Evolutionary conservation across 176 grass and related monocot species (phyloP).

Genomic region (Alloteropsis semialata): DNA sequence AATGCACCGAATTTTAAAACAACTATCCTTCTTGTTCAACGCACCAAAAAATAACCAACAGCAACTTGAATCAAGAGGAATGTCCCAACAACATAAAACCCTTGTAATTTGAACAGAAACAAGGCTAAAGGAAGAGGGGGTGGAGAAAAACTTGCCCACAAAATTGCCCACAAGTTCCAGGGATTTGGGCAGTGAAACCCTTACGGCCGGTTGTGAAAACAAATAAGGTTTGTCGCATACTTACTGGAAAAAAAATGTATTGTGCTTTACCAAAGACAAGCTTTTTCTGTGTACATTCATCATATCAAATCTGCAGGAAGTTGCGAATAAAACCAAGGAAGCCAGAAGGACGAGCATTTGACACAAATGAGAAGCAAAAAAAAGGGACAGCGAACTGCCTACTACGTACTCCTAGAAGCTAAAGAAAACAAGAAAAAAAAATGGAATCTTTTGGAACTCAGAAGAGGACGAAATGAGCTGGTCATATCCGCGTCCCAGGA

Average conservation of each 20-base stretch:
- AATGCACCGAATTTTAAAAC: not conserved
- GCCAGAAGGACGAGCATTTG: not conserved
- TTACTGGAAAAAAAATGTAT: not conserved
- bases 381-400: not conserved
- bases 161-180: not conserved
- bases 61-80: not conserved
- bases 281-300: not conserved
- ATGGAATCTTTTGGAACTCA: not conserved
- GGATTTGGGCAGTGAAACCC: not conserved
- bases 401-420: no score
- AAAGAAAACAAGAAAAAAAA: not conserved
- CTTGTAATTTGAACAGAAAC: not conserved
- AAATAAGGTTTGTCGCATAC: not conserved
- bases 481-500: slow-evolving; percentile 12
- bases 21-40: not conserved
- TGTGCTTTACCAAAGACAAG: not conserved
- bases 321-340: not conserved
- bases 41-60: not conserved
- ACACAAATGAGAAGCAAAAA: not conserved
- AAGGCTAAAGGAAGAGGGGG: not conserved
- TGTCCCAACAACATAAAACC: not conserved
- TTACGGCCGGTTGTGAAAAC: not conserved
- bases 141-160: not conserved
- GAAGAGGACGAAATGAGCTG: not conserved
- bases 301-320: not conserved